Conservation (phyloP, 2,329 filamentous ascomycete species). For the Sphaerostilbella broomeana region DNA sequence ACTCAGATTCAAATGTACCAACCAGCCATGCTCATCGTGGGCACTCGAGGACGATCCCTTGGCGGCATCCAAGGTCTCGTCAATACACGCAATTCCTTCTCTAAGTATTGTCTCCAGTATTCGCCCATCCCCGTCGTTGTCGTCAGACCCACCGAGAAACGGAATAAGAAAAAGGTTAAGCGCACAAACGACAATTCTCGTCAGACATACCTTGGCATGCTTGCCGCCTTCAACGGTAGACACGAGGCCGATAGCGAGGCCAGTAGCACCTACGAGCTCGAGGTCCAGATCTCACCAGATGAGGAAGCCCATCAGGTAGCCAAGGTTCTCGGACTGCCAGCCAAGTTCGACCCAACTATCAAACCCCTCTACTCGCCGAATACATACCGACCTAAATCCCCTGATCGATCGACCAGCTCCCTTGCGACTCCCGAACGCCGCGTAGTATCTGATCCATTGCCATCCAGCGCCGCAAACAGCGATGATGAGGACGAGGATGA, state of each 20-base stretch:
- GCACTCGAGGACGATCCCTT: conserved; percentile 76
- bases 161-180: conserved; percentile 84
- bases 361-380: conserved; percentile 41
- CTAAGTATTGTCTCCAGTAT: conserved; percentile 91
- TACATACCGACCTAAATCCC: conserved; percentile 14
- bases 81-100: conserved; percentile 72
- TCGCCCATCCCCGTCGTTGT: conserved; percentile 91
- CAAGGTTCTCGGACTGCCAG: conserved; percentile 55
- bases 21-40: conserved; percentile 84
- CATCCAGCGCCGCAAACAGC: conserved; percentile 31
- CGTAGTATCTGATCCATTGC: conserved; percentile 19
- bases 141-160: conserved; percentile 78
- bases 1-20: conserved; percentile 84
- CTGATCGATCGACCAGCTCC: conserved; percentile 14
- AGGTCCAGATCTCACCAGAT: conserved; percentile 48
- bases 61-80: conserved; percentile 82
- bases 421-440: conserved; percentile 15
- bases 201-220: conserved; percentile 70
- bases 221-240: conserved; percentile 54
- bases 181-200: conserved; percentile 68
- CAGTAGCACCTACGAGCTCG: conserved; percentile 47
- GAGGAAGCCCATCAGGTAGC: conserved; percentile 61
- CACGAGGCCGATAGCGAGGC: conserved; percentile 53
- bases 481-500: conserved; percentile 37
- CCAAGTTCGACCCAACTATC: conserved; percentile 57